Evolutionary conservation across 2,329 filamentous ascomycete genomes (phyloP), one percentile per base, ranked within the genome.

Genomic region (Coleophoma crateriformis): DNA sequence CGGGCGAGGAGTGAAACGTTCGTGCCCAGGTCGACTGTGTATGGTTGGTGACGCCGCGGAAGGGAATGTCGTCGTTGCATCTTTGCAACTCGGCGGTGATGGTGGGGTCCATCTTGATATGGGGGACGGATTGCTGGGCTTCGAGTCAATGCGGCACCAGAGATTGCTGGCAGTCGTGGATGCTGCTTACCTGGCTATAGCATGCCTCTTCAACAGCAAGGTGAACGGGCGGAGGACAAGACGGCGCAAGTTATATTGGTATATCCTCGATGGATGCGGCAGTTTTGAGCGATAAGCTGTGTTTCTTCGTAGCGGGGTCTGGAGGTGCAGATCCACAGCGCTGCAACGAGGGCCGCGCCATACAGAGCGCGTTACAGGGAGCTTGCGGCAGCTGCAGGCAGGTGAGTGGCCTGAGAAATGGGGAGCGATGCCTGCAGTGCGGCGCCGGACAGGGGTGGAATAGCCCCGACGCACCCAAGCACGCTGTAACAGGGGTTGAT

Each of bases 11-110:
- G 62, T 87, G 85, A 72, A 95, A 96, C 45, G 94, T 97, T 64
- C 85, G 85, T 37, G 94, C 94, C 94, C 94, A 99, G 17, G 94
- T 99, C 61, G 85, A 85, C 72, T 97, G 94, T 45, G 84, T 71
- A 67, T 97, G 84, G 47, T 80, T 74, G 52, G 79, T 73, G 50
- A 77, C 77, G 6, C 88, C 88, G 66, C 85, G 87, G 72, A 97
- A 96, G 40, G 90, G 82, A 37, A 94, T 69, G 51, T 73, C 68
- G 57, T 80, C 75, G 61, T 84, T 75, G 64, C 81, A 75, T 55
- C 73, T 75, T 33, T 74, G 71, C 54, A 85, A 71, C 65, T 85
- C 82, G 53, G 71, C 69, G 50, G 70, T 58, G 55, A 84, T 68
- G 51, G 64, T 55, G 58, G 71, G 67, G 61, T 78, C 72, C 61